Conservation (phyloP, 2,329 filamentous ascomycete genomes). For the Colletotrichum shisoi region DNA sequence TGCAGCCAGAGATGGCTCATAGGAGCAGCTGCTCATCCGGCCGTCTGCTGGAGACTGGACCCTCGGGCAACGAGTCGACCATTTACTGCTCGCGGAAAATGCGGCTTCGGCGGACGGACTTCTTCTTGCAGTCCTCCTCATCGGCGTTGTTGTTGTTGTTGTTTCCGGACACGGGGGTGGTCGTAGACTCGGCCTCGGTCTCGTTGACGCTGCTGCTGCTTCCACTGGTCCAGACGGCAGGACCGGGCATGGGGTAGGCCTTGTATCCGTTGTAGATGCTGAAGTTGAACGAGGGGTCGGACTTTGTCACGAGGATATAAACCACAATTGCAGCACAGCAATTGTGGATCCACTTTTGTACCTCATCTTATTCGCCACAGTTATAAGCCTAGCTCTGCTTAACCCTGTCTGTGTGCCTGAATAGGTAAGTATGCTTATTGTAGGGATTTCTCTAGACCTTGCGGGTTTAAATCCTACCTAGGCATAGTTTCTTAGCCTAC, state of each 20-base stretch:
- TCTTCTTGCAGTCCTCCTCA: background rate
- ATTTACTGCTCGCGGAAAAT: background rate
- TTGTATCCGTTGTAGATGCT: slow-evolving; percentile 42
- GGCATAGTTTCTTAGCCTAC: no score
- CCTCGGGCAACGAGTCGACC: no score
- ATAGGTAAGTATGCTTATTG: no score
- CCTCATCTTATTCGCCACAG: no score
- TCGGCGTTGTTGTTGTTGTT: background rate
- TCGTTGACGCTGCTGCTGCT: background rate
- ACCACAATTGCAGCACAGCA: no score
- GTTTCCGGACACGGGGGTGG: background rate
- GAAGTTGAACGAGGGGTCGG: slow-evolving; percentile 42
- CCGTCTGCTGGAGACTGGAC: background rate
- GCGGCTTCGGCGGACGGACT: background rate
- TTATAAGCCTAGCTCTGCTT: no score
- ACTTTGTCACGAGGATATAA: no score
- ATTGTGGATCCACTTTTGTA: no score
- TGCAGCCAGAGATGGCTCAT: background rate
- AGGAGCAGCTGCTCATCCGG: background rate
- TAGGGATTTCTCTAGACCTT: no score
- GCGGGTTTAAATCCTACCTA: no score
- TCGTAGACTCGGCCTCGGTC: background rate
- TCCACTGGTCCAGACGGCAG: slow-evolving; percentile 25
- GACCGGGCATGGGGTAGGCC: slow-evolving; percentile 28
- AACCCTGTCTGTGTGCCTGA: no score